phyloP scores from a whole-genome alignment of 208 protist genomes.

The Phytomonas serpens region DNA sequence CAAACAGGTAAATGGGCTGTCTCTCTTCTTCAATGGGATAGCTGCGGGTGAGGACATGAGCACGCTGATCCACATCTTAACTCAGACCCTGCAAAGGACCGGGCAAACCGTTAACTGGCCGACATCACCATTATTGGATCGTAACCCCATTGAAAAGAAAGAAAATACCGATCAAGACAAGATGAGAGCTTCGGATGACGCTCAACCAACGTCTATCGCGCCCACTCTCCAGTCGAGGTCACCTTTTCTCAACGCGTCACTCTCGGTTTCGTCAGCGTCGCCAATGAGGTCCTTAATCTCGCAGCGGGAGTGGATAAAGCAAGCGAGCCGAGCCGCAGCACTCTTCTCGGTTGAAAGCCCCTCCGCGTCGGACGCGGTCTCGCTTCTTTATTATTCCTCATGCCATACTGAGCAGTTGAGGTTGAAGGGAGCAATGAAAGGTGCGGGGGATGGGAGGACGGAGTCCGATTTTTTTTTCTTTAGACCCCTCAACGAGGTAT shows the following conservation, averaged over 20 bases:
- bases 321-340: conserved; percentile 27
- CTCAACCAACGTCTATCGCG: background rate
- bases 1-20: conserved; percentile 6
- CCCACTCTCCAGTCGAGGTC: background rate
- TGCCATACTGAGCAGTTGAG: background rate
- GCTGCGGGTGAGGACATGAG: conserved; percentile 33
- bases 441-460: conserved; percentile 7
- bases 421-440: background rate
- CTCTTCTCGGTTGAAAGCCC: conserved; percentile 60
- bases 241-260: background rate
- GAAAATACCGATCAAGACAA: background rate
- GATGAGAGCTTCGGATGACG: background rate
- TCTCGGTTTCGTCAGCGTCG: background rate
- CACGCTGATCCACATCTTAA: conserved; percentile 23
- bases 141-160: background rate
- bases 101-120: background rate
- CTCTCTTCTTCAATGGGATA: conserved; percentile 25
- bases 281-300: background rate
- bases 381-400: conserved; percentile 38
- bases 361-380: conserved; percentile 37
- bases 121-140: background rate
- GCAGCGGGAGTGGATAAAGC: background rate
- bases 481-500: conserved; percentile 3
- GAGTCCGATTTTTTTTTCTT: background rate
- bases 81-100: background rate